Base-by-base conservation (phyloP, 2,329 filamentous ascomycete genomes). In the Ophiostoma himal-ulmi region DNA sequence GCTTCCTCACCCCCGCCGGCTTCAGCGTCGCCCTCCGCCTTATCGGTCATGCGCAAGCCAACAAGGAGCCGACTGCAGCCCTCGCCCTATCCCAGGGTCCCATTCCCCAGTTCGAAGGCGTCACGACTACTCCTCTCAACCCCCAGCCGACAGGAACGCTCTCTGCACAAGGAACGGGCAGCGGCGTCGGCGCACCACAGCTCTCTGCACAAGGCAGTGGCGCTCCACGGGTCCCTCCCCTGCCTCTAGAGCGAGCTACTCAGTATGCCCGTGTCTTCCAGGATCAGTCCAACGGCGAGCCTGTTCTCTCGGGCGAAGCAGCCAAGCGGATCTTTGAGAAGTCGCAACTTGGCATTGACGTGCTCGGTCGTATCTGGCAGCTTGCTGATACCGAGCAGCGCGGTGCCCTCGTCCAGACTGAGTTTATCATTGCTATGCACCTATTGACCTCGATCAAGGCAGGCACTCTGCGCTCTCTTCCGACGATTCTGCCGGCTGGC, bases 361-460 rank as follows among this genome's bases (percentile, higher is more conserved):
- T 91, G 13, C 84, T 99, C 41, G 94, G 94, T n/a, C 89, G 91
- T 75, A 97, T 99, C 82, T 99, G 95, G 95, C 93, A 91, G 76
- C 85, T 99, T 72, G 91, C 94, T 30, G 95, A 99, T 78, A 95
- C 93, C 0, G 94, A 97, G 80, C 93, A 97, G 80, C 89, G 94
- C 69, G 95, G 95, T 68, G 89, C 91, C 41, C 84, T 99, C 48
- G 91, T 94, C 71, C 85, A 89, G 75, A 94, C 93, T 17, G 95
- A 98, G 76, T 99, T 99, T 78, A 91, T 97, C 77, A 96, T 99
- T 77, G 95, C 95, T 65, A 99, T 99, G 95, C 95, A 99, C 79
- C 83, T 99, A 72, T 85, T 99, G 73, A 94, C 93, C 17, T 97
- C 93, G 14, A 93, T 92, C 81, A 97, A 96, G 83, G 91, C 89